Base-by-base conservation (phyloP, 768 basidiomycete genomes). In the Amanita brunnescens region DNA sequence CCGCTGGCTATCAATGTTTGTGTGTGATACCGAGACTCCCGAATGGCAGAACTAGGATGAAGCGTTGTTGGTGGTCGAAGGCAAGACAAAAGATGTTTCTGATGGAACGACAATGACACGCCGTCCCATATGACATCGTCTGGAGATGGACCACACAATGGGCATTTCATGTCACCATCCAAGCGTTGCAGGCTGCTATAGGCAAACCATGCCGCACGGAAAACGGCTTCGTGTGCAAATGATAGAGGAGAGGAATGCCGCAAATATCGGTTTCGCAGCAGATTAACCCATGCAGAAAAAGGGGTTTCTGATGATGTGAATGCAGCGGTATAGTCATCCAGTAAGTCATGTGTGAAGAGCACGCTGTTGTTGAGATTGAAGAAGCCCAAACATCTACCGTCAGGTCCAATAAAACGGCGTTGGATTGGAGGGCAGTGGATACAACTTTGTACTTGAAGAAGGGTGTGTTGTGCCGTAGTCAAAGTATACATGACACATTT, bases 261-360 rank as follows among this genome's bases (percentile, higher is more conserved):
- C n/a, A 32, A 10, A 49, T 67, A 69, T n/a, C 61, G 42, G 2
- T 59, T 56, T 10, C 54, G 49, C 24, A 64, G 45, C 4, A 54
- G 47, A 12, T 49, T 48, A 1, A 62, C 58, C 61, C 61, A 66
- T 16, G 68, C 58, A 3, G 56, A 52, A 51, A 71, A 70, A 1
- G 67, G 69, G 0, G 62, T 69, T 54, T 71, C 67, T 1, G 70
- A 70, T 8, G 62, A 49, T 10, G 64, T 67, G 45, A 54, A 70
- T 0, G 55, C 53, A 21, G 54, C 59, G 1, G 66, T 69, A 40
- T 68, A 71, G 29, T 65, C 64, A 24, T 71, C 62, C 2, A 71
- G 55, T 2, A 70, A 53, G 9, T 67, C 59, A 39, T 69, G 66
- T 1, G 67, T 54, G 46, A 70, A 61, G 3, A 69, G 32, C 3